Evolutionary conservation across 2,329 filamentous ascomycete genomes (phyloP), one percentile per base, ranked within the genome.

Genomic region (Blumeriella jaapii): DNA sequence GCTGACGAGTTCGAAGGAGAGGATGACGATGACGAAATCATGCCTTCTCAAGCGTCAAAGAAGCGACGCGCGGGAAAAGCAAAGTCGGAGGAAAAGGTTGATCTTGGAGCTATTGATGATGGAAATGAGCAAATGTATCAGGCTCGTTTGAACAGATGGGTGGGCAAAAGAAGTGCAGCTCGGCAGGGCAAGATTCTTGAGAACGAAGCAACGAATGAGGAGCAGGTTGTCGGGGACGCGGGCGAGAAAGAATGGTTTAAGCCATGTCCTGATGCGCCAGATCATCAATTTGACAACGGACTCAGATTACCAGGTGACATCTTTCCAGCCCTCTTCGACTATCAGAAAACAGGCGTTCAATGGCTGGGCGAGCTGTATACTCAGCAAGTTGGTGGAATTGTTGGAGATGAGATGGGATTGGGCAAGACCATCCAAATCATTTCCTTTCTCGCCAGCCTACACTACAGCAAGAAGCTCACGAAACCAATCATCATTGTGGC

Each of bases 361-460:
- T 98, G 91, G 91, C 69, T 98, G 5, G 86, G 85, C 56, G 89
- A 98, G 57, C 65, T 98, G 2, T 89, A 93, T 55, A 75, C 78
- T 37, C 86, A 95, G 55, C 74, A 81, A 41, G 86, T 94, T 4
- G 91, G 91, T 15, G 91, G 91, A 2, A 96, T 98, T 35, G 72
- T 98, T 24, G 91, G 89, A 5, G 91, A 98, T 53, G 91, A 98
- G 59, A 98, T 98, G 91, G 91, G 93, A 1, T 63, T 98, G n/a
- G 91, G 91, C 3, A 98, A 98, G 61, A 98, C 91, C 2, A 80
- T 83, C 16, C 78, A 83, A 52, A 68, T 76, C 29, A 82, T 83
- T 32, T 55, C 54, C 11, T 56, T 56, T 50, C 66, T 98, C 31
- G 87, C 91, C 2, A 84, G 85, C 2, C 63, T 98, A 6, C 91